Base-by-base conservation (phyloP, 257 asterid species). In the Datura wrightii region DNA sequence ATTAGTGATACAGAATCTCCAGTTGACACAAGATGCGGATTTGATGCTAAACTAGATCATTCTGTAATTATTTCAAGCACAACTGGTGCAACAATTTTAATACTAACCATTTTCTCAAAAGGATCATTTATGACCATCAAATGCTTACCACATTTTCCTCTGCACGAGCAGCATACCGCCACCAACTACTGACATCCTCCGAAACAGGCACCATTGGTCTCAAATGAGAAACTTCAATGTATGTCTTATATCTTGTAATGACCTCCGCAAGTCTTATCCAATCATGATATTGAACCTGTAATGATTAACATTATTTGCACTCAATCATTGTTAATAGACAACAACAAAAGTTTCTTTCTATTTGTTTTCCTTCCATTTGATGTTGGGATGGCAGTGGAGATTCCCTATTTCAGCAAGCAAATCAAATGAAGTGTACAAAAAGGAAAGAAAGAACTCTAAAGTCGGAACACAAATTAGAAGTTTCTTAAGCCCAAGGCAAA, bases 191-290 rank as follows among this genome's bases (percentile, higher is more conserved):
- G 37, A 91, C 92, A 85, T 85, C 83, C 79, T 87, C 92, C 15
- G 92, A 90, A 89, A 97, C 92, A 44, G 98, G 94, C 83, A 92
- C 91, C 91, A 80, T 55, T 3, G 99, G 99, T 86, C 99, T 93
- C 89, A 97, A 93, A 91, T 97, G 97, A 85, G 95, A 93, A 74
- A 93, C 90, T 87, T 97, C 99, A 36, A 95, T 93, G 80, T 89
- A 90, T 65, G 90, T 88, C 88, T 91, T 94, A 86, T 94, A 92
- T 65, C 94, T 92, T 63, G 99, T 91, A 90, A 97, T 92, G 87
- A 90, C 95, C 92, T 95, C 99, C 98, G 94, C 83, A 89, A 97
- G 97, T 89, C 94, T 93, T 87, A 97, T 97, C 99, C 99, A 97
- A 76, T 97, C 99, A 89, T 97, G 97, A 92, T 97, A 94, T 86